Evolutionary conservation across 805 yeast genomes (phyloP).

Genomic region (Sporopachydermia lactativora): DNA sequence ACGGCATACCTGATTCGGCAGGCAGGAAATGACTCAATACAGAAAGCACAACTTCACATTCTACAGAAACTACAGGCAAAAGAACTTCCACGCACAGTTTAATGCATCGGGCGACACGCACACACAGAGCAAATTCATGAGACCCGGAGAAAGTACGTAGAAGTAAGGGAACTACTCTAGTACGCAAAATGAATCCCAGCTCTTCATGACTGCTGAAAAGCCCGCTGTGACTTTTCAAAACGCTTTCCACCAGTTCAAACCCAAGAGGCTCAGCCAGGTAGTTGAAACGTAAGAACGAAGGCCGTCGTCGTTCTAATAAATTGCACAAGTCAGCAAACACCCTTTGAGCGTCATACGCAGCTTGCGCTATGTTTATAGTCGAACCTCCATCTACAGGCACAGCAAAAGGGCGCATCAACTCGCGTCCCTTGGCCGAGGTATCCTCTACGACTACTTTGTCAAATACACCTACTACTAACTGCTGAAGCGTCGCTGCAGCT

Average conservation of each 20-base stretch:
- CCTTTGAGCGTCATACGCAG: constrained; percentile 55
- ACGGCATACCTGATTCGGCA: constrained; percentile 35
- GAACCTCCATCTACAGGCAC: constrained; percentile 35
- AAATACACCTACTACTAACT: constrained; percentile 62
- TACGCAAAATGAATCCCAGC: constrained; percentile 49
- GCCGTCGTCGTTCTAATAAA: constrained; percentile 42
- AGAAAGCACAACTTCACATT: constrained; percentile 70
- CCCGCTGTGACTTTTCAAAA: constrained; percentile 46
- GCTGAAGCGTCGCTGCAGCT: constrained; percentile 88
- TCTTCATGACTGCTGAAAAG: constrained; percentile 48
- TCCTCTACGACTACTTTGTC: constrained; percentile 43
- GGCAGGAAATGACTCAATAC: constrained; percentile 61
- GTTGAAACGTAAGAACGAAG: constrained; percentile 36
- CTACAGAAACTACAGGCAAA: constrained; percentile 49
- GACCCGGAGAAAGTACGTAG: constrained; percentile 47
- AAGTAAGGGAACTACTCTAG: constrained; percentile 61
- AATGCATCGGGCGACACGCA: constrained; percentile 64
- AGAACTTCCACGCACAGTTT: constrained; percentile 48
- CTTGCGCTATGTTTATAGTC: constrained; percentile 28
- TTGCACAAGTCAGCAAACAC: constrained; percentile 63
- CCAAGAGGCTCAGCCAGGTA: constrained; percentile 51
- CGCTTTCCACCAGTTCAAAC: constrained; percentile 71
- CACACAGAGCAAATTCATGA: constrained; percentile 51
- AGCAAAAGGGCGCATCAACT: constrained; percentile 3
- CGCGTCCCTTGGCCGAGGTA: constrained; percentile 8